Evolutionary conservation across 805 yeast genomes (phyloP).

Genomic region (Ogataea nonfermentans): DNA sequence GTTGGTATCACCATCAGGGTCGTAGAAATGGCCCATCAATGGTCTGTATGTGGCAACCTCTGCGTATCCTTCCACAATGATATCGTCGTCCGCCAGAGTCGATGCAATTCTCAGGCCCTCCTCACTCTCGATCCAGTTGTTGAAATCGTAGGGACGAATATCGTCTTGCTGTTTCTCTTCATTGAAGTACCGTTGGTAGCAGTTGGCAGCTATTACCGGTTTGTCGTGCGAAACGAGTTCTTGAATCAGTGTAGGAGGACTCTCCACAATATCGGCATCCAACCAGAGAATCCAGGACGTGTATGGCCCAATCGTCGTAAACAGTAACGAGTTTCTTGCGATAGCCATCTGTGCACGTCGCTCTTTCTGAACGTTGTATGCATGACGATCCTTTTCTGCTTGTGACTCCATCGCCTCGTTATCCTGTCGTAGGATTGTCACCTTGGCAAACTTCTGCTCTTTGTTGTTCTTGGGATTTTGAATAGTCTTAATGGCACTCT

Average conservation of each 20-base stretch:
- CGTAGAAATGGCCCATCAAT: constrained; percentile 87
- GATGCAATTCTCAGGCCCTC: constrained; percentile 76
- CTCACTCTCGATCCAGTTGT: constrained; percentile 90
- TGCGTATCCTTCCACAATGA: constrained; percentile 89
- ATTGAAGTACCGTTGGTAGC: constrained; percentile 78
- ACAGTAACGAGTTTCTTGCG: constrained; percentile 87
- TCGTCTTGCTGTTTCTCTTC: constrained; percentile 49
- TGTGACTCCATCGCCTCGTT: constrained; percentile 72
- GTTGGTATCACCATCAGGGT: constrained; percentile 56
- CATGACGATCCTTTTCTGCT: constrained; percentile 87
- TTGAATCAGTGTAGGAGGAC: constrained; percentile 79
- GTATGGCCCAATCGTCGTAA: constrained; percentile 83
- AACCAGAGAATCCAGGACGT: constrained; percentile 97
- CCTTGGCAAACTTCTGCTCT: constrained; percentile 69
- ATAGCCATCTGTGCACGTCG: constrained; percentile 89
- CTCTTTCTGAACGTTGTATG: constrained; percentile 78
- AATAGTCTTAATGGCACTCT: constrained; percentile 67
- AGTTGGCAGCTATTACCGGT: constrained; percentile 89
- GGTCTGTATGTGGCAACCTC: constrained; percentile 94
- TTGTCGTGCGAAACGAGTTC: constrained; percentile 83
- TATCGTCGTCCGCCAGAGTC: constrained; percentile 78
- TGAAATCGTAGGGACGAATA: constrained; percentile 89
- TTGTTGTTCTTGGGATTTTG: constrained; percentile 56
- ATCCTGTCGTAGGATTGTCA: constrained; percentile 90
- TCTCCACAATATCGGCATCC: constrained; percentile 91